Base-by-base conservation (phyloP, 768 basidiomycete species). In the Cantharellus cinnabarinus region DNA sequence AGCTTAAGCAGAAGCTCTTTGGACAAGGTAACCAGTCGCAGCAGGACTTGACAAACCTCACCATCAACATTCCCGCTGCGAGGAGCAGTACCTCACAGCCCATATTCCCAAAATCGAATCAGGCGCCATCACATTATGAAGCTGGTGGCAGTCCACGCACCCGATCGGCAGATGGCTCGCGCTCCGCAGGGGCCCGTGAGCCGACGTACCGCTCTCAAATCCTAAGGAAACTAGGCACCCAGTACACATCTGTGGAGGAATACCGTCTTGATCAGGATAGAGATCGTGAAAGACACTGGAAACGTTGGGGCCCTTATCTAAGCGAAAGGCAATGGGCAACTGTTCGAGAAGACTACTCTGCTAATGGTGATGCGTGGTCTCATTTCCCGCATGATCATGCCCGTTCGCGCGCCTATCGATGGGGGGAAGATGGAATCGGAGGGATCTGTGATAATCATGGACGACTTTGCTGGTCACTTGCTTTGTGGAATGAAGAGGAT, bases 271-370 rank as follows among this genome's bases (percentile, higher is more conserved):
- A 80, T 55, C 85, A 97, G 66, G 88, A 90, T 63, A 81, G 77
- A 60, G 74, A 75, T 56, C 83, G 79, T 64, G 82, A 88, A 63
- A 77, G 77, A 56, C 93, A 98, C 70, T 99, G 95, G 95, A 98
- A 98, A 72, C 77, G 89, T 65, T 98, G 94, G 94, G 95, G 95
- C 20, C 95, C 95, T 14, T 99, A 99, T 73, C 77, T 99, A 57
- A 84, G 83, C 60, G 95, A 99, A 71, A 77, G 95, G 60, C 95
- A 98, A 75, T 99, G 95, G 95, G 94, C 93, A 29, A 98, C 94
- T 29, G 95, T 99, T 48, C 82, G 95, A 62, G 95, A 99, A 71
- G 95, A 99, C 69, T 99, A 99, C 72, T 98, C 95, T 41, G 83
- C 76, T 29, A 83, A 98, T 67, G 95, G 95, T 56, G 90, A 95